Evolutionary conservation across 371 early-diverging fungal species (phyloP).

Genomic region (Spiromyces aspiralis): DNA sequence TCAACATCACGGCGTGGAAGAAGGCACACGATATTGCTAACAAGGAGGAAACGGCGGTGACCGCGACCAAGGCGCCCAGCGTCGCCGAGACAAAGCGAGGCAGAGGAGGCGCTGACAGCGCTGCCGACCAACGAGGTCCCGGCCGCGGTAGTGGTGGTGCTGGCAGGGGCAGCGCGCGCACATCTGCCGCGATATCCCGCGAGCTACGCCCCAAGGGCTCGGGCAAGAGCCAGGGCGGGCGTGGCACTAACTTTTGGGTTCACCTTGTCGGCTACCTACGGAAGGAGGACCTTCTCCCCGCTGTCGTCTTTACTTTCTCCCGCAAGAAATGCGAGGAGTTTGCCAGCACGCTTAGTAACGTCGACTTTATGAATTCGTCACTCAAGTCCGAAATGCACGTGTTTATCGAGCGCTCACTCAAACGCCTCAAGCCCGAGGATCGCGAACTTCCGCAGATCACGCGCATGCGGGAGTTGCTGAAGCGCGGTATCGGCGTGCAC

Average conservation of each 20-base stretch:
- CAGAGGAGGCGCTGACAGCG: conserved; percentile 38
- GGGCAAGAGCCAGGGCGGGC: conserved; percentile 34
- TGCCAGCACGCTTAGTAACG: conserved; percentile 58
- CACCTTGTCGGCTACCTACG: conserved; percentile 61
- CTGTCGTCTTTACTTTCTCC: conserved; percentile 94
- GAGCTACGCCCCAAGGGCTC: no score
- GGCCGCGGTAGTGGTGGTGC: conserved; percentile 24
- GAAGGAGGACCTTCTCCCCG: conserved; percentile 68
- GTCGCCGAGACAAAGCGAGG: conserved; percentile 29
- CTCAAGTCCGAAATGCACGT: conserved; percentile 80
- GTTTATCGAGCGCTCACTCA: conserved; percentile 63
- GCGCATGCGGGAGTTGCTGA: conserved; percentile 64
- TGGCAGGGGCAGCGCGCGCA: conserved; percentile 19
- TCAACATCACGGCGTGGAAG: conserved; percentile 41
- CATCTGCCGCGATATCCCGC: neutral
- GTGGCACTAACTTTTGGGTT: conserved; percentile 31
- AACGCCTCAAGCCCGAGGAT: conserved; percentile 62
- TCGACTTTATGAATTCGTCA: conserved; percentile 52
- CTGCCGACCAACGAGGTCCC: no score
- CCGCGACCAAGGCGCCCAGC: conserved; percentile 8
- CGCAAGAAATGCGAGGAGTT: conserved; percentile 95
- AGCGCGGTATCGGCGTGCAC: conserved; percentile 95
- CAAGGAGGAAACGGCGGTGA: conserved; percentile 20
- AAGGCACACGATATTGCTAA: conserved; percentile 41
- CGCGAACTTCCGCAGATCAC: conserved; percentile 82